phyloP scores from a whole-genome alignment of 352 stramenopile species.

The Pelagophyceae sp. region DNA sequence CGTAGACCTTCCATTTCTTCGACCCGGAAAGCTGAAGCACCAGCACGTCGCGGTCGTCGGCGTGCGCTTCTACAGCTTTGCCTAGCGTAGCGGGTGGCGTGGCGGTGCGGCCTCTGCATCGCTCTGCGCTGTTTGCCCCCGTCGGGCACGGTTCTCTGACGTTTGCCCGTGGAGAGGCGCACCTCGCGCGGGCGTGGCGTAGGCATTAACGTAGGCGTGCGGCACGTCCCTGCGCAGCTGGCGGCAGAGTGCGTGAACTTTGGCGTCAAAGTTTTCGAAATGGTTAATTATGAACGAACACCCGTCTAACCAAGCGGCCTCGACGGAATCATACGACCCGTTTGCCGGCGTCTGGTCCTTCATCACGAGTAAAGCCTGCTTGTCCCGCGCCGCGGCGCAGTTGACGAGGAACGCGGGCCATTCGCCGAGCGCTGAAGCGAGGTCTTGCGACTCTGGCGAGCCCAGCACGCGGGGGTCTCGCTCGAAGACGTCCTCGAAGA shows the following conservation, averaged over 20 bases:
- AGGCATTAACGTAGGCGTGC: slow-evolving; percentile 52
- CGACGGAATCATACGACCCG: slow-evolving; percentile 37
- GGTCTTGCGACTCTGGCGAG: no score
- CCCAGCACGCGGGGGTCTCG: no score
- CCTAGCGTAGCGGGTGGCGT: no score
- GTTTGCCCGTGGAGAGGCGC: not conserved
- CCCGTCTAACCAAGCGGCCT: slow-evolving; percentile 46
- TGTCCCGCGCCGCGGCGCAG: not conserved
- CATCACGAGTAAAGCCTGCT: not conserved
- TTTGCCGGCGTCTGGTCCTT: slow-evolving; percentile 28
- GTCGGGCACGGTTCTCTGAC: no score
- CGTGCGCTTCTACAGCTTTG: slow-evolving; percentile 49
- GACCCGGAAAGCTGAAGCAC: slow-evolving; percentile 50
- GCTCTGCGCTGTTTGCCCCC: no score
- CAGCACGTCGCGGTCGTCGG: slow-evolving; percentile 60
- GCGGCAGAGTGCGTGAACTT: slow-evolving; percentile 40
- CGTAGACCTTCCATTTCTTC: slow-evolving; percentile 57
- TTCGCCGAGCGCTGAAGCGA: no score
- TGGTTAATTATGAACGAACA: slow-evolving; percentile 54
- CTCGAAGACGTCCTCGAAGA: not conserved
- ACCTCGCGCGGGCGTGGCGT: slow-evolving; percentile 46
- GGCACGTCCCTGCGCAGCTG: slow-evolving; percentile 50
- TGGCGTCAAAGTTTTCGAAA: slow-evolving; percentile 37
- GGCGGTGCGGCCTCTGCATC: no score
- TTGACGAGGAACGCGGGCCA: no score